phyloP scores from a whole-genome alignment of 73 alveolate species.

The Paramecium biaurelia region DNA sequence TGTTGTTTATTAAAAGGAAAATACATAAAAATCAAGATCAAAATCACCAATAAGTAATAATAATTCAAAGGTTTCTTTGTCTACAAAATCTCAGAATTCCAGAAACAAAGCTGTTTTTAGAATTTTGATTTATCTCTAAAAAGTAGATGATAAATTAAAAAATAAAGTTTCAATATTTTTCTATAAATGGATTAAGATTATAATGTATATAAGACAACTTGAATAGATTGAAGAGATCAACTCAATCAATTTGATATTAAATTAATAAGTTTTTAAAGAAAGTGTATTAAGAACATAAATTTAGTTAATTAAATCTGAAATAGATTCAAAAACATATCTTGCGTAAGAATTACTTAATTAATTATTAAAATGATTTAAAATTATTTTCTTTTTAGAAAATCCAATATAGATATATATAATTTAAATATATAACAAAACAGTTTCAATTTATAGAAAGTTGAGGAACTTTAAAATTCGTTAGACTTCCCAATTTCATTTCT shows the following conservation, averaged over 20 bases:
- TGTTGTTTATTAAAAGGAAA: neutral
- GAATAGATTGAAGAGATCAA: neutral
- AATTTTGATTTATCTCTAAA: neutral
- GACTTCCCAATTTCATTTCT: neutral
- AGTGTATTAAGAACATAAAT: conserved; percentile 26
- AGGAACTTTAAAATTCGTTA: neutral
- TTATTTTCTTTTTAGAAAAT: neutral
- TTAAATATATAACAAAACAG: neutral
- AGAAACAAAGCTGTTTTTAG: neutral
- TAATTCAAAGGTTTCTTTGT: neutral
- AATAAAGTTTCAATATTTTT: neutral
- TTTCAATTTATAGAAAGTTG: neutral
- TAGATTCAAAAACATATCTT: neutral
- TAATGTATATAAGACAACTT: neutral
- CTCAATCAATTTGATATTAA: neutral
- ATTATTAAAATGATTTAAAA: neutral
- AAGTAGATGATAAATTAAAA: neutral
- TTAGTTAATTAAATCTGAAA: neutral
- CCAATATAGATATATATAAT: neutral
- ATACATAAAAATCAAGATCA: neutral
- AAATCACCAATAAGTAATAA: neutral
- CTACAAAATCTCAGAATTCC: neutral
- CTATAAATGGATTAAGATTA: neutral
- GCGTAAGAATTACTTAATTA: neutral
- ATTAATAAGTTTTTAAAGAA: conserved; percentile 18